Evolutionary conservation across 371 early-diverging fungal genomes (phyloP), one percentile per base, ranked within the genome.

Genomic region (Circinella minor): DNA sequence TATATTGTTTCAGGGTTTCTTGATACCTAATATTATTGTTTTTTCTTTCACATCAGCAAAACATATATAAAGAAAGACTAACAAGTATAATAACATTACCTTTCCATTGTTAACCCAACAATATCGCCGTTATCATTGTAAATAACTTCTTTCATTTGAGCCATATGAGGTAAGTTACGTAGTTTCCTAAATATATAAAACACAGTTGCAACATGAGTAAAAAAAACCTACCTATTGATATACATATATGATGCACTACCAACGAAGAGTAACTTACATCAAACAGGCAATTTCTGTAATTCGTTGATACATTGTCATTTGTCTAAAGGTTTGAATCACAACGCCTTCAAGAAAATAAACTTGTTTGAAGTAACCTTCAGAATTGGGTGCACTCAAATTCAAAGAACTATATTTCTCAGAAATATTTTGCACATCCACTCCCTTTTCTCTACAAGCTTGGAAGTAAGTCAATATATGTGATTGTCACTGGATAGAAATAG

Each of bases 1-100:
- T 77, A 67, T 87, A 89, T 54, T 86, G 83, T 61, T 89, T 90
- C 7, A 90, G 71, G 0, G 90, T 90, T 20, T 69, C 76, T 72
- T 84, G 82, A 47, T 84, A 84, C 68, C 83, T 82, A 69, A 9
- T 43, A 1, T 43, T 43, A 9, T 43, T 43, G 9, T 43, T 43
- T 43, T 43, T 43, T 3, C 1, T 43, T 43, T 43, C 9, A 1
- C 3, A 11, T 9, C 6, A 43, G 11, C 11, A 43, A 43, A 43
- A 43, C 43, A 43, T 6, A 43, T 27, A 27, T 27, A 27, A 27
- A 27, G 27, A 27, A 27, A 27, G 27, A 27, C 27, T 27, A 27
- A 27, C 2, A 39, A 2, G 43, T 11, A 6, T 43, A 9, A 9
- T 43, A 43, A 2, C 6, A 43, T 48, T 75, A 82, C 80, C 80